These are phyloP conservation scores for Alisma plantagoaquatica DNA, from an alignment of 106 monocot genomes.

Conservation along the genomic window DNA sequence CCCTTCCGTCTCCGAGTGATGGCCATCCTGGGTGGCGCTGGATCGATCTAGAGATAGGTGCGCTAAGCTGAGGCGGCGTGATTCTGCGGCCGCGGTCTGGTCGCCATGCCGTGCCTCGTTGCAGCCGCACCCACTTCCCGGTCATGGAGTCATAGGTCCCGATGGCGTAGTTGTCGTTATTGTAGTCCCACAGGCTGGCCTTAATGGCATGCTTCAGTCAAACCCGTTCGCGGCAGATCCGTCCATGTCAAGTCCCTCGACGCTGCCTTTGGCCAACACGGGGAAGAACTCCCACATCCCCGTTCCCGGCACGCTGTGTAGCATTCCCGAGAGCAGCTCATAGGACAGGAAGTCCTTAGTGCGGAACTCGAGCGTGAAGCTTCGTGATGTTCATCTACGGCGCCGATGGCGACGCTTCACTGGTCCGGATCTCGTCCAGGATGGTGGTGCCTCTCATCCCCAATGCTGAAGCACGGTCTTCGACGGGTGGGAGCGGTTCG, in stretches of 20 bases:
- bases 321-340: conserved; percentile 21
- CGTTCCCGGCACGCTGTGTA: conserved; percentile 33
- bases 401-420: conserved; percentile 42
- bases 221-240: conserved; percentile 12
- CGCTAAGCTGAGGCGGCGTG: conserved; percentile 71
- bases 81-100: conserved; percentile 47
- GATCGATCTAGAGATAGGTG: no score
- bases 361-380: conserved; percentile 36
- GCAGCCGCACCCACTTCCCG: conserved; percentile 42
- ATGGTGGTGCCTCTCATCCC: no score
- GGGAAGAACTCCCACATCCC: conserved; percentile 85
- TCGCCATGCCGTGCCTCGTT: conserved; percentile 33
- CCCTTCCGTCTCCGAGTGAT: conserved; percentile 27
- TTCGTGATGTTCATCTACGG: conserved; percentile 31
- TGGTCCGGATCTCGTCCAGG: no score
- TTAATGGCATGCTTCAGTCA: conserved; percentile 55
- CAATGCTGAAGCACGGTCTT: no score
- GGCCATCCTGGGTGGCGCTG: conserved; percentile 69
- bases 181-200: conserved; percentile 46
- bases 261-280: conserved; percentile 19
- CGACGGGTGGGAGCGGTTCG: no score
- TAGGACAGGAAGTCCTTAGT: conserved; percentile 44
- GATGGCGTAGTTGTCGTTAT: conserved; percentile 57
- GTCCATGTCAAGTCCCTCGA: conserved; percentile 43
- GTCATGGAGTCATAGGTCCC: conserved; percentile 28